Percentiles rank a stretch among this genome's conserved stretches.
Conservation (phyloP, 441 rosid species). For the Adansonia madagascariensis region DNA sequence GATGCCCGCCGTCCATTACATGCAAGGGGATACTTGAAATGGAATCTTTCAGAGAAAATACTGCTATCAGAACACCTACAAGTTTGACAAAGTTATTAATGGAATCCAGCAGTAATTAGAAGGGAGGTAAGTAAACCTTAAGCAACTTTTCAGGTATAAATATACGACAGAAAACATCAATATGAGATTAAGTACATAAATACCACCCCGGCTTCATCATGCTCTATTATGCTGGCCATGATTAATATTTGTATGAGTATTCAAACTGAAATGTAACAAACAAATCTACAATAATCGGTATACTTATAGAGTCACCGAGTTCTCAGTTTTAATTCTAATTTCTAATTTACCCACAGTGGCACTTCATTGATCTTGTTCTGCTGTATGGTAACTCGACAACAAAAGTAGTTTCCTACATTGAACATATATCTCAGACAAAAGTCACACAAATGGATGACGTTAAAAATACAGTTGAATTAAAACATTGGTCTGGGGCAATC, state of each 20-base stretch:
- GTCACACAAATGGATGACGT: background rate
- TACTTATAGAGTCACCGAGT: background rate
- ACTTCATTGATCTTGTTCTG: background rate
- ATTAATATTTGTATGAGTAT: background rate
- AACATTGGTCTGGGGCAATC: background rate
- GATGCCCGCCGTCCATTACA: constrained; percentile 61
- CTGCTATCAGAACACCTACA: constrained; percentile 38
- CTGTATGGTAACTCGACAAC: background rate
- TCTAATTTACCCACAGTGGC: background rate
- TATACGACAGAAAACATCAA: background rate
- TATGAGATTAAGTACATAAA: background rate
- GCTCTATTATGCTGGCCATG: background rate
- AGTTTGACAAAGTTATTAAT: constrained; percentile 23
- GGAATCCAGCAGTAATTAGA: background rate
- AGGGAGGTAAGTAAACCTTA: background rate
- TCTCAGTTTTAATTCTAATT: background rate
- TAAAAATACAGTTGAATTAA: background rate
- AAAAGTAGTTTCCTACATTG: background rate
- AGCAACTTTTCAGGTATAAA: background rate
- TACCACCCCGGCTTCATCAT: background rate
- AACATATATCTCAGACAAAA: background rate
- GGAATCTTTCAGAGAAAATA: constrained; percentile 29
- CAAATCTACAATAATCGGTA: background rate
- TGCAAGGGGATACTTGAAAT: constrained; percentile 28
- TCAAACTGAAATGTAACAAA: background rate